Conservation (phyloP, 2,329 filamentous ascomycete genomes). For the Akanthomyces uredinophilus region DNA sequence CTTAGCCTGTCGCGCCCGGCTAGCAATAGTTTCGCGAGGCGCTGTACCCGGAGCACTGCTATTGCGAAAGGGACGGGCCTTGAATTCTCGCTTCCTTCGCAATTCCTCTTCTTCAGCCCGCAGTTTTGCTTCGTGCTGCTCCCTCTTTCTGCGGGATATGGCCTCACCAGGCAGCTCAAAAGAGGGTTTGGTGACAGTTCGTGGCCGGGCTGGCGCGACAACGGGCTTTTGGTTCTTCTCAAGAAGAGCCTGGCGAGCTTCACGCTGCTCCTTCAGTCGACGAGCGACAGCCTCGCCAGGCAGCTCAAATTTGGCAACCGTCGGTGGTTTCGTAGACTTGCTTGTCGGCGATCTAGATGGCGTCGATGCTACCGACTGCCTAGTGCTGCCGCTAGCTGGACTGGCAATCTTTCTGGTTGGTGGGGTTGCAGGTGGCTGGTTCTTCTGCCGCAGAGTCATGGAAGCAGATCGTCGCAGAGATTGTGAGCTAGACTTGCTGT, state of each 20-base stretch:
- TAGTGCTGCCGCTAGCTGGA: not conserved
- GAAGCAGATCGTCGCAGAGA: conserved; percentile 39
- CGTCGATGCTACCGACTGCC: not conserved
- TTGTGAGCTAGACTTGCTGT: conserved; percentile 32
- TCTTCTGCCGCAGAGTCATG: conserved; percentile 31
- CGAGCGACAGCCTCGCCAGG: conserved; percentile 57
- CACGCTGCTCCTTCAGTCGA: conserved; percentile 52
- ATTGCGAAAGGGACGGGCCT: conserved; percentile 51
- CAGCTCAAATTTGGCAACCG: conserved; percentile 54
- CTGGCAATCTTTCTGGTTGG: conserved; percentile 10
- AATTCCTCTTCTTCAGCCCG: conserved; percentile 56
- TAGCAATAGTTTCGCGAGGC: conserved; percentile 54
- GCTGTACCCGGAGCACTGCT: conserved; percentile 36
- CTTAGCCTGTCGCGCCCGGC: conserved; percentile 49
- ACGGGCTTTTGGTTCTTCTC: conserved; percentile 30
- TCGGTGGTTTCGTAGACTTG: conserved; percentile 51
- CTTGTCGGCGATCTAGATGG: conserved; percentile 10
- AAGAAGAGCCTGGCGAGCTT: conserved; percentile 43
- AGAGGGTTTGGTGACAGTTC: conserved; percentile 46
- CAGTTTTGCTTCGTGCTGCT: conserved; percentile 51
- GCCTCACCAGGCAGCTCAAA: conserved; percentile 62
- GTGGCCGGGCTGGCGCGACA: conserved; percentile 40
- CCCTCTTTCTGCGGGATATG: conserved; percentile 49
- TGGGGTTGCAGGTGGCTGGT: conserved; percentile 9
- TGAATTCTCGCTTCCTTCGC: conserved; percentile 57